Base-by-base conservation (phyloP, 1,139 yeast species). In the Scheffersomyces parashehatae region DNA sequence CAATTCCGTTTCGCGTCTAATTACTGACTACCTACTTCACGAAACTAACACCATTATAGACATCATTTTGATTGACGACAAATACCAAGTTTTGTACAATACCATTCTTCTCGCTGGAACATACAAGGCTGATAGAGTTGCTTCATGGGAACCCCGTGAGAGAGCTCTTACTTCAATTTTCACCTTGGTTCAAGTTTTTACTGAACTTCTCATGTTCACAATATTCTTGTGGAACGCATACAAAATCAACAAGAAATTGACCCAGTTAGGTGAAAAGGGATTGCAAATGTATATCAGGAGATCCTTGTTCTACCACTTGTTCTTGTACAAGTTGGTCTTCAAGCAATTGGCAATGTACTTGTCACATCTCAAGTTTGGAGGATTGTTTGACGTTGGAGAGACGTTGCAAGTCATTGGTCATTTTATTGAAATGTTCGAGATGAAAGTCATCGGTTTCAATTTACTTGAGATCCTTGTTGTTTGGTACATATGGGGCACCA, bases 401-500 rank as follows among this genome's bases (percentile, higher is more conserved):
- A 44, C 45, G 13, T 49, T 51, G 47, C 16, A 39, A 4, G 12
- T n/a, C n/a, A 35, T 48, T 28, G 47, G 40, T 3, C 9, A 24
- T 3, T 35, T 40, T 10, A 39, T 30, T 32, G 29, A 28, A 24
- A 41, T 26, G 9, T 36, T 20, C 13, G 28, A 38, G 24, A 36
- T 41, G 14, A 37, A 31, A 30, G 20, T 24, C 38, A 35, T 14
- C 36, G 44, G 32, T 20, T 35, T 46, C 31, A 40, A 38, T 11
- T 26, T 38, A 6, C 42, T 40, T 10, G 56, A 52, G 24, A 15
- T 51, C 24, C n/a, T 46, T 8, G 37, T 52, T 4, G 45, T 51
- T 15, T 52, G 53, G 54, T 13, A 43, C 16, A 40, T 52, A 30
- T 52, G 56, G 56, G 48, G 53, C 13, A 14, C 35, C 6, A 29